phyloP scores from a whole-genome alignment of 768 basidiomycete genomes.

The Collybiopsis confluens region DNA sequence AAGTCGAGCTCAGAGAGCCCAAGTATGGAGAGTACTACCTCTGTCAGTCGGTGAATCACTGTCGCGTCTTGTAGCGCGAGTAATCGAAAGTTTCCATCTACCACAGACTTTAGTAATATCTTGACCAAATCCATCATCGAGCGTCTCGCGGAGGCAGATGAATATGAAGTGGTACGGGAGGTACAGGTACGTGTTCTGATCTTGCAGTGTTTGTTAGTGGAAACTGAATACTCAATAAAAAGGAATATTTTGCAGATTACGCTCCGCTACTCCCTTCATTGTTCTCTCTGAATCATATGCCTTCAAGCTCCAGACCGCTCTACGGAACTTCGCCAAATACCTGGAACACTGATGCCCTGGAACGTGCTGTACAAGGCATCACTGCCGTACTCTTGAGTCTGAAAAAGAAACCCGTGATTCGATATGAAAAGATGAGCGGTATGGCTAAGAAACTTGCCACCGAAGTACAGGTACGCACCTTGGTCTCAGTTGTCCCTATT shows the following conservation, averaged over 20 bases:
- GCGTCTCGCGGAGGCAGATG: conserved; percentile 88
- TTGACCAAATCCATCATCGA: conserved; percentile 89
- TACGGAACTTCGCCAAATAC: conserved; percentile 67
- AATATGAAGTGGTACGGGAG: conserved; percentile 94
- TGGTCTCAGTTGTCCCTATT: background rate
- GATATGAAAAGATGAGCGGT: conserved; percentile 89
- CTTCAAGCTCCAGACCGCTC: conserved; percentile 56
- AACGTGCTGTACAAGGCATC: conserved; percentile 76
- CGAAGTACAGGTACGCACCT: conserved; percentile 68
- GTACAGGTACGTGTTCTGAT: conserved; percentile 67
- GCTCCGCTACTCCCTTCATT: conserved; percentile 80
- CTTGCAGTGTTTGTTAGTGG: background rate
- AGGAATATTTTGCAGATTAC: conserved; percentile 99
- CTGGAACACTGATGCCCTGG: conserved; percentile 75
- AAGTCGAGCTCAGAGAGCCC: conserved; percentile 80
- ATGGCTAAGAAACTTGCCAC: conserved; percentile 88
- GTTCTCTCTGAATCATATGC: conserved; percentile 81
- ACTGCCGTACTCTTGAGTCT: conserved; percentile 85
- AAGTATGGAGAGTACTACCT: conserved; percentile 98
- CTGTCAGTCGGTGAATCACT: conserved; percentile 85
- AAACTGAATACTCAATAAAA: conserved; percentile 13
- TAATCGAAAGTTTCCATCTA: conserved; percentile 16
- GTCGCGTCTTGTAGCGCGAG: conserved; percentile 19
- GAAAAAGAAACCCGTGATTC: conserved; percentile 92
- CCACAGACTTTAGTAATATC: conserved; percentile 90